Evolutionary conservation across 192 early-diverging fungal species (phyloP).

Genomic region (Coemansia sp.): DNA sequence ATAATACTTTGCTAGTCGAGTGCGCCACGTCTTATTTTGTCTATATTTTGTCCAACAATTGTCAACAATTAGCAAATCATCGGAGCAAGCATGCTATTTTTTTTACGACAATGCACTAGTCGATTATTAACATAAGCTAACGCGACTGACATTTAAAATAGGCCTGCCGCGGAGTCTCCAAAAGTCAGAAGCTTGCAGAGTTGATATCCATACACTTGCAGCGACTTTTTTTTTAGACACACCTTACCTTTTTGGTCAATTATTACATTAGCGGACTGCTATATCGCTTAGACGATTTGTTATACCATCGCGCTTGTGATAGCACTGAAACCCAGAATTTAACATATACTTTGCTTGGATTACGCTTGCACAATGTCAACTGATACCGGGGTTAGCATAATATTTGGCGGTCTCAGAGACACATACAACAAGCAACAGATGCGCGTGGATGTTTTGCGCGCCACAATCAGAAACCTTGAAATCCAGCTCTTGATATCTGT

Average conservation of each 20-base stretch:
- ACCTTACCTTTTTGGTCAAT: background rate
- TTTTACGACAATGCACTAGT: background rate
- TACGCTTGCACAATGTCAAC: slow-evolving; percentile 29
- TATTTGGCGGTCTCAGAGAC: slow-evolving; percentile 44
- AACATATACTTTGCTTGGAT: background rate
- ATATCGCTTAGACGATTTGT: background rate
- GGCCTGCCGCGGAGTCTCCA: background rate
- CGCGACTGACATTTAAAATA: background rate
- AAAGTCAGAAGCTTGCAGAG: background rate
- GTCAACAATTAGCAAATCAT: background rate
- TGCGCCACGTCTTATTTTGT: background rate
- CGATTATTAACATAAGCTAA: background rate
- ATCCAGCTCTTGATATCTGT: slow-evolving; percentile 40
- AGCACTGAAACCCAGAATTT: background rate
- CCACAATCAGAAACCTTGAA: slow-evolving; percentile 21
- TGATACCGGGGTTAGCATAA: slow-evolving; percentile 38
- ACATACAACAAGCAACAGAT: slow-evolving; percentile 39
- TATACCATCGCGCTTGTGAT: background rate
- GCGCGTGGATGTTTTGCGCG: slow-evolving; percentile 27
- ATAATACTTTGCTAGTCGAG: background rate
- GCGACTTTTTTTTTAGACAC: no score
- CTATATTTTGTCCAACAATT: background rate
- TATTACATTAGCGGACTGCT: background rate
- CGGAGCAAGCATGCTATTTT: background rate
- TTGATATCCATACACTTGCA: background rate